phyloP scores from a whole-genome alignment of 805 yeast genomes.

The Wickerhamiella allomyrinae region DNA sequence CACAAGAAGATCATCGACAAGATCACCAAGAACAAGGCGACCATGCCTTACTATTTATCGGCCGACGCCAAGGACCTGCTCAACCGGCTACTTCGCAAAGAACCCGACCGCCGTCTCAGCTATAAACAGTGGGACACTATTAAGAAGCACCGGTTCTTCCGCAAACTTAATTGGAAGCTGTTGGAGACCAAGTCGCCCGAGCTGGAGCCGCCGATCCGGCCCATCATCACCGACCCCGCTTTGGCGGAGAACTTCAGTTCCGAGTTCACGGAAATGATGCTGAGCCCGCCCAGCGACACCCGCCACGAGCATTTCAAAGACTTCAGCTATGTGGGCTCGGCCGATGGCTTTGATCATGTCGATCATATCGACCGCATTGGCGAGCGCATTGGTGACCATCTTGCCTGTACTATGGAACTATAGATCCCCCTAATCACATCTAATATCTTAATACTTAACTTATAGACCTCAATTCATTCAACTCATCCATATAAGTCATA shows the following conservation, averaged over 20 bases:
- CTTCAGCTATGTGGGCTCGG: conserved; percentile 18
- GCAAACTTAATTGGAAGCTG: conserved; percentile 57
- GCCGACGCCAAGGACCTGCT: conserved; percentile 69
- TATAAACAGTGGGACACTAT: conserved; percentile 39
- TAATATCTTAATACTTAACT: too few relatives aligned
- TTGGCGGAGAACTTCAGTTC: conserved; percentile 74
- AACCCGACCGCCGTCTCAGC: conserved; percentile 51
- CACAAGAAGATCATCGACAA: conserved; percentile 64
- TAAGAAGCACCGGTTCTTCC: conserved; percentile 57
- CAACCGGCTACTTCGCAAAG: conserved; percentile 49
- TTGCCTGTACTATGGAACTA: too few relatives aligned
- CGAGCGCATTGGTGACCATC: background rate
- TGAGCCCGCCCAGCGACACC: conserved; percentile 21
- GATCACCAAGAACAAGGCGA: conserved; percentile 47
- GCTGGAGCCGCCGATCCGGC: conserved; percentile 63
- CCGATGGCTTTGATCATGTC: conserved; percentile 4
- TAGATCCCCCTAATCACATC: too few relatives aligned
- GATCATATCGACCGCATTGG: too few relatives aligned
- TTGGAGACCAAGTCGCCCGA: conserved; percentile 36
- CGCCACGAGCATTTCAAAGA: conserved; percentile 13
- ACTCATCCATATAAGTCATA: background rate
- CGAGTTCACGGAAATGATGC: conserved; percentile 56
- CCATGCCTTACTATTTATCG: conserved; percentile 61
- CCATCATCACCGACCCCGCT: conserved; percentile 65
- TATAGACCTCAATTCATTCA: background rate